Evolutionary conservation across 129 eudicot species (phyloP), one percentile per base, ranked within the genome.

Genomic region (Flaveria bidentis): DNA sequence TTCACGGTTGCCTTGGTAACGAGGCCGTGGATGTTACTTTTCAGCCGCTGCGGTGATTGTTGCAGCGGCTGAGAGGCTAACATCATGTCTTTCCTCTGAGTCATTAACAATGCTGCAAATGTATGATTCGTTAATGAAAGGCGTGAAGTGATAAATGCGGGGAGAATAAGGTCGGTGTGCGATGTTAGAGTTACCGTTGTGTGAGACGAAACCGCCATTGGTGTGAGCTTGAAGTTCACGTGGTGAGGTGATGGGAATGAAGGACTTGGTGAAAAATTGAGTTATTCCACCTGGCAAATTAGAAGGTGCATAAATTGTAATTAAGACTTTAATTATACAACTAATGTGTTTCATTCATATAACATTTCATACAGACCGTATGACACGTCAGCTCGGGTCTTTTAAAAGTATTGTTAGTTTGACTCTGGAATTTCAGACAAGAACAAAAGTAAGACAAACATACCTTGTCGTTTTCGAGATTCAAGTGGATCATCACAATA

Each of bases 391-490:
- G 41, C 41, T 36, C 41, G 1, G 41, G 41, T 36, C 41, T 4
- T 36, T n/a, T 76, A 63, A 50, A 46, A 14, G 10, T 11, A 75
- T 9, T 1, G 20, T 30, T 26, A 13, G 52, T 63, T 50, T 76
- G 61, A 61, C 79, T 50, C 49, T 45, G 50, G 30, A 73, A 67
- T 30, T 62, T 25, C 60, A 61, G 69, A 72, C 50, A 36, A 42
- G 65, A 69, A 30, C 67, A 75, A 57, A 73, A 49, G 44, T 75
- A 62, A 42, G 20, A 78, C 39, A 78, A 67, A 30, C 12, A 2
- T 82, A 85, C 89, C 92, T 80, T 77, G 78, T 60, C 82, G 83
- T 72, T 70, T 88, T 66, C 82, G 90, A 75, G 80, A 69, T 22
- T 78, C 90, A 8, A 81, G 61, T 6, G 80, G 71, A 53, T 67